Evolutionary conservation across 345 rosid species (phyloP), one percentile per base, ranked within the genome.

Genomic region (Melaleuca alternifolia): DNA sequence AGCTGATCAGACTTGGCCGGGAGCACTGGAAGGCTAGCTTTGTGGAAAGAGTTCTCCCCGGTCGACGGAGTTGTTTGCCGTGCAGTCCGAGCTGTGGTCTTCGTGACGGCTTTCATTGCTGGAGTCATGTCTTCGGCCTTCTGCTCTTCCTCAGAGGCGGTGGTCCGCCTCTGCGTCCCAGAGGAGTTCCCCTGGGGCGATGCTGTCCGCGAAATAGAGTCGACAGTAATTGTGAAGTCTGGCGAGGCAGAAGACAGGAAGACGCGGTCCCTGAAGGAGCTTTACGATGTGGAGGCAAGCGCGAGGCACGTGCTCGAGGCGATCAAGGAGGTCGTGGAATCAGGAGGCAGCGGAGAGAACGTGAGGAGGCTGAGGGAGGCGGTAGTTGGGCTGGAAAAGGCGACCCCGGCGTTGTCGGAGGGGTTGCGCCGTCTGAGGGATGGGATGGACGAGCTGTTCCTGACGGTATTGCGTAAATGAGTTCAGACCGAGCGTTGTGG

Each of bases 21-120:
- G 75, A 28, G 75, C 75, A 61, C n/a, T 13, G 37, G 6, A 14
- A 61, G 2, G 75, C 14, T 8, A 37, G 33, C 41, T 0, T 10
- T 13, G 0, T 5, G 20, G 20, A 37, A 6, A 16, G 1, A 0
- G 41, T 37, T 13, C 75, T 28, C 41, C 20, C 41, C 75, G 20
- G 75, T 28, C 6, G 20, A 61, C 10, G 13, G 75, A 61, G 75
- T 61, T 6, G 75, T 61, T 28, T 6, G 30, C 30, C 65, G 16
- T 28, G 75, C 75, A 5, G 37, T 61, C 75, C 65, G 12, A 28
- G 41, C 75, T 26, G 65, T 59, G 7, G 12, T 11, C n/a, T 61
- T 61, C 10, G 30, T 61, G 75, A 61, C 75, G 4, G 75, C 75
- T 1, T 61, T 61, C 20, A 5, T 61, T 3, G 10, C 33, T 37